These are phyloP conservation scores for Aurifilum marmelostoma DNA, from an alignment of 2,329 filamentous ascomycete species.

Conservation along the genomic window DNA sequence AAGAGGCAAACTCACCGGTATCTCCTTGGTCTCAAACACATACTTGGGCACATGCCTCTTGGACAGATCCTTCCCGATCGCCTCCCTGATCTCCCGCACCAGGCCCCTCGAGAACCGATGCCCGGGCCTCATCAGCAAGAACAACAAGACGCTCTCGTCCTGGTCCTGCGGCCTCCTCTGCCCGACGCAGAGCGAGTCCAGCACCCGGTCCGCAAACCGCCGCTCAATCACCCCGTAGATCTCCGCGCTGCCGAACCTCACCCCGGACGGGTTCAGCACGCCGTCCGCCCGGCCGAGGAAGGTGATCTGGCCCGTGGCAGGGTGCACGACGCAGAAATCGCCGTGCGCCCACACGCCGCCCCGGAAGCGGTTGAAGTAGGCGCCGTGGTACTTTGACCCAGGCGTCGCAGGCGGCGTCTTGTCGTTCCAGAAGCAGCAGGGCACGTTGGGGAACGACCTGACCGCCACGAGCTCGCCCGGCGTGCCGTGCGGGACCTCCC, in stretches of 20 bases:
- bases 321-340: slow-evolving; percentile 76
- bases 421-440: slow-evolving; percentile 68
- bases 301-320: slow-evolving; percentile 64
- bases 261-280: slow-evolving; percentile 77
- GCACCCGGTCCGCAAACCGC: slow-evolving; percentile 63
- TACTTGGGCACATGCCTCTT: slow-evolving; percentile 77
- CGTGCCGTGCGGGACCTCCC: slow-evolving; percentile 57
- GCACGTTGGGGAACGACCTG: slow-evolving; percentile 74
- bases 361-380: slow-evolving; percentile 65
- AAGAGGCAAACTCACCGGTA: slow-evolving; percentile 62
- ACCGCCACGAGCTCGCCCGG: slow-evolving; percentile 77
- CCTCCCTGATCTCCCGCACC: slow-evolving; percentile 62
- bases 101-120: slow-evolving; percentile 57
- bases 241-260: slow-evolving; percentile 79
- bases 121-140: slow-evolving; percentile 61
- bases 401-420: slow-evolving; percentile 43
- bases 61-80: slow-evolving; percentile 68
- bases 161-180: slow-evolving; percentile 65
- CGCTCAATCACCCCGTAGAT: slow-evolving; percentile 76
- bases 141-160: slow-evolving; percentile 60
- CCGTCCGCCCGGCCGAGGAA: slow-evolving; percentile 77
- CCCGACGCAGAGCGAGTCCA: slow-evolving; percentile 79
- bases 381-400: slow-evolving; percentile 60
- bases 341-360: slow-evolving; percentile 69
- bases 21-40: slow-evolving; percentile 79